Conservation (phyloP, 148 eudicot genomes). For the Camellia sinensis region DNA sequence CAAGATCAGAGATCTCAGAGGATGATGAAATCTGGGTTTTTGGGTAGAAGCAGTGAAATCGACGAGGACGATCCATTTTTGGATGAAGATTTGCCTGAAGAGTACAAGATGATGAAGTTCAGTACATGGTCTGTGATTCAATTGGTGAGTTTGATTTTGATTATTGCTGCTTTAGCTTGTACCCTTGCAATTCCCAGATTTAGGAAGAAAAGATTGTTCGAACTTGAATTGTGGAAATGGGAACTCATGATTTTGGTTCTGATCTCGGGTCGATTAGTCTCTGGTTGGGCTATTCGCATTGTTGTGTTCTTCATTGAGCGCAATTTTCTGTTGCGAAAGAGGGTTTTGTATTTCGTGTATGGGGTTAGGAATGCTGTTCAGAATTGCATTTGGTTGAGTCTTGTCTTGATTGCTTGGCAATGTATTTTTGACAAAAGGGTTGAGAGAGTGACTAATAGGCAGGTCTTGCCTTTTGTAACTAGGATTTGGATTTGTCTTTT, state of each 20-base stretch:
- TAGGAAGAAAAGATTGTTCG: constrained; percentile 34
- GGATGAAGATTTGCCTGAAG: constrained; percentile 78
- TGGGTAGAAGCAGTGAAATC: constrained; percentile 46
- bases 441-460: constrained; percentile 38
- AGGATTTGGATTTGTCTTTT: constrained; percentile 53
- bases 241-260: constrained; percentile 53
- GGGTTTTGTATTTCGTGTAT: constrained; percentile 75
- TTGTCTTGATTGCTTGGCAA: constrained; percentile 62
- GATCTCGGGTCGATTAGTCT: constrained; percentile 63
- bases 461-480: constrained; percentile 54
- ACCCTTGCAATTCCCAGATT: constrained; percentile 44
- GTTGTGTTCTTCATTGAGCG: constrained; percentile 67
- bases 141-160: constrained; percentile 53
- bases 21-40: constrained; percentile 36
- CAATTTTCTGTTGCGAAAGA: constrained; percentile 52
- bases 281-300: constrained; percentile 58
- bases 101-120: constrained; percentile 56
- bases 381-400: constrained; percentile 61
- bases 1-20: constrained; percentile 43
- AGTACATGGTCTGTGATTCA: constrained; percentile 47
- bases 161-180: constrained; percentile 59
- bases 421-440: constrained; percentile 56
- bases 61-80: constrained; percentile 90
- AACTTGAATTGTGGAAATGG: constrained; percentile 76
- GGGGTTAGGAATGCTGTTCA: constrained; percentile 61